phyloP scores from a whole-genome alignment of 306 rosid genomes.

The Styphnolobium japonicum region DNA sequence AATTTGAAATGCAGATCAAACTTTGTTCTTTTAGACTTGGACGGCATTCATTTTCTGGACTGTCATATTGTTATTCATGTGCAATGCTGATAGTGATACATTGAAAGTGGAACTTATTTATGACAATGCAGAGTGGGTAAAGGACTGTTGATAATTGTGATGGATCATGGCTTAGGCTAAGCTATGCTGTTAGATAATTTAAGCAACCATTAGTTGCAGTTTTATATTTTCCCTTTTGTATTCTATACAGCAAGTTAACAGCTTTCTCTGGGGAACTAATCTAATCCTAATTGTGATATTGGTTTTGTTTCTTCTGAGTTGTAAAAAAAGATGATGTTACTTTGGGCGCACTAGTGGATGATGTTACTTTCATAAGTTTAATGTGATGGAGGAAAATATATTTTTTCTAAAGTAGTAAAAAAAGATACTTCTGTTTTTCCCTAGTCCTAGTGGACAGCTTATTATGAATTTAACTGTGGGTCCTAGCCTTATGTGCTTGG shows the following conservation, averaged over 20 bases:
- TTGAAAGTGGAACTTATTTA: not conserved
- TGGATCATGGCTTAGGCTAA: not conserved
- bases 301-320: constrained; percentile 10
- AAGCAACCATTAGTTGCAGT: not conserved
- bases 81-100: not conserved
- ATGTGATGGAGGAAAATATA: not conserved
- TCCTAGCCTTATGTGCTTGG: not conserved
- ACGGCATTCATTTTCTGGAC: not conserved
- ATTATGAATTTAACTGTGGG: not conserved
- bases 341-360: too few relatives aligned
- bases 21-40: not conserved
- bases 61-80: not conserved
- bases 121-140: not conserved
- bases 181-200: not conserved
- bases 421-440: not conserved
- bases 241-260: not conserved
- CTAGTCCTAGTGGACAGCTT: not conserved
- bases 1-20: not conserved
- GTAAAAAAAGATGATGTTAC: not conserved
- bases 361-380: not conserved
- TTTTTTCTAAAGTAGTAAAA: not conserved
- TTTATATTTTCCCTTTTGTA: not conserved
- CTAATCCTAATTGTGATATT: not conserved
- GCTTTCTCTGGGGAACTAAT: not conserved
- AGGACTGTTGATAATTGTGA: not conserved